Base-by-base conservation (phyloP, 164 flowering plant species). In the Akebia trifoliata region DNA sequence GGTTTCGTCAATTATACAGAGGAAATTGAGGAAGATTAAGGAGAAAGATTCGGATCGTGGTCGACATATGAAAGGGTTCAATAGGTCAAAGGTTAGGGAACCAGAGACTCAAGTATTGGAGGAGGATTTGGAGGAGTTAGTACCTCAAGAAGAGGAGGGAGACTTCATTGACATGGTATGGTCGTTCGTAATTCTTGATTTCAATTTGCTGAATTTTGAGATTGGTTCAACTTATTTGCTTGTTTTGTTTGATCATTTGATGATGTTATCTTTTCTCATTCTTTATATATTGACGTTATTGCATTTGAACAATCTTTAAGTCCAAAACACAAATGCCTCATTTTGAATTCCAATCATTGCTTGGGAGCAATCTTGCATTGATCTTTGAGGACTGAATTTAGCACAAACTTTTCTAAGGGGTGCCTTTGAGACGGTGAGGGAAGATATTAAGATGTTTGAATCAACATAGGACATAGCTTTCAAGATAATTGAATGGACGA, bases 41-140 rank as follows among this genome's bases (percentile, higher is more conserved):
- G 98, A 91, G 77, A 91, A 88, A 65, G 98, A 76, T 6, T 64
- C 94, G 0, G 98, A 88, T 55, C 95, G 78, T 65, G 97, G 95
- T 15, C 79, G 98, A 9, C 98, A 86, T 67, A 83, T 82, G 90
- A 87, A 91, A 65, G 91, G 93, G 1, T 84, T 78, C 62, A 75
- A 84, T 40, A 76, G 92, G 61, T 69, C 59, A 28, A 86, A 81
- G 54, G 75, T 80, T 36, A 73, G 86, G 62, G 86, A 83, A 31
- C 81, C 84, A 0, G 71, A 57, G 34, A 37, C 29, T 2, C 62
- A 39, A 30, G 52, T 20, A 6, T 57, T 59, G 50, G 68, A 35
- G n/a, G 71, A 69, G 17, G 80, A 67, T 57, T 59, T 56, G 30
- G 80, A 62, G 22, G 40, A 30, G 65, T 20, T 34, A 6, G 42